Base-by-base conservation (phyloP, 495 filamentous ascomycete species). In the Neurospora sp. region DNA sequence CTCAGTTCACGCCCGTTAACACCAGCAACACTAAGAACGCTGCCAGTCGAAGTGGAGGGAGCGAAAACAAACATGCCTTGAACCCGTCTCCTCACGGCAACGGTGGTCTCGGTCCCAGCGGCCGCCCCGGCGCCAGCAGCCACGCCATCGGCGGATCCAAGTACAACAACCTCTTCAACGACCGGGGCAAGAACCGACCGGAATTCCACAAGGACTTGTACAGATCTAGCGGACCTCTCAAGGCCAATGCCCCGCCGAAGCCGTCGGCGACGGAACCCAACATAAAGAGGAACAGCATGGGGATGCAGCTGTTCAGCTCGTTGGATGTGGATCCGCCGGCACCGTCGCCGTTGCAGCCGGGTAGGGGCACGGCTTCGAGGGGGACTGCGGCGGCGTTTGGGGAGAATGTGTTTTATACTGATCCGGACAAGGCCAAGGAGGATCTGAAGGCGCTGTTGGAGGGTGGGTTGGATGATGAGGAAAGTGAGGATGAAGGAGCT, bases 391-490 rank as follows among this genome's bases (percentile, higher is more conserved):
- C 71, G 5, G 40, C 69, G 75, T 83, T 73, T 76, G 77, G 78
- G 9, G 90, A 93, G 71, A 87, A 88, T 66, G 88, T 88, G 70
- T 83, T 88, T 5, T 96, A 93, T 78, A 90, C 96, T 0, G 93
- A 97, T 77, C 84, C 90, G 0, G 85, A 85, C 37, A 91, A 95
- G 77, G 93, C 94, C 4, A 89, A 90, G 16, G 91, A 93, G 73
- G 93, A 96, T 76, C 90, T 97, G 73, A 97, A 97, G 80, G 93
- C 91, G 39, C 81, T 97, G 18, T 84, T 97, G 4, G 93, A 97
- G 81, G 94, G 94, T 27, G 91, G 91, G 3, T 90, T 97, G 76
- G 94, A 96, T 69, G 93, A 94, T 20, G 90, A 89, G 0, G 85
- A 83, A 27, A 83, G 84, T 7, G 80, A 83, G 10, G 77, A 79